Percentiles rank a stretch among this genome's conserved stretches.
Conservation (phyloP, 2,329 filamentous ascomycete genomes). For the Parastagonospora nodorum region DNA sequence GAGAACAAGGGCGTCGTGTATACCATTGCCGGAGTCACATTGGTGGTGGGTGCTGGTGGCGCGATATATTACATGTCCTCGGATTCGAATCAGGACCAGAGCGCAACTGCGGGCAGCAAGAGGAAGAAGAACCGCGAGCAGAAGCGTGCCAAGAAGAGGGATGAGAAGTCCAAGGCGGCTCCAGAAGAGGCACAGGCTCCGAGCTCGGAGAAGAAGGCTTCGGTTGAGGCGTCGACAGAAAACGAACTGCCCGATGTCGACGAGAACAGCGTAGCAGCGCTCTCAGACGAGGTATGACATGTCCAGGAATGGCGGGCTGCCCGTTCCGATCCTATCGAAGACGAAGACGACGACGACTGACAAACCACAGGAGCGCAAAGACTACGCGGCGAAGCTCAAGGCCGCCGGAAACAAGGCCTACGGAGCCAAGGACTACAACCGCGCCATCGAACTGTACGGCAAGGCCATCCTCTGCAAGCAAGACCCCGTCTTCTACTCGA, state of each 20-base stretch:
- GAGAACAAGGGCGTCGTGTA: constrained; percentile 97
- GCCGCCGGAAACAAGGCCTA: constrained; percentile 96
- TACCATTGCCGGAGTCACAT: constrained; percentile 91
- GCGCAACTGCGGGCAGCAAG: constrained; percentile 51
- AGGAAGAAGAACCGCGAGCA: constrained; percentile 90
- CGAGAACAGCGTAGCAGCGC: constrained; percentile 49
- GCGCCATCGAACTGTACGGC: constrained; percentile 91
- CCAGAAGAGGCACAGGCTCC: constrained; percentile 26
- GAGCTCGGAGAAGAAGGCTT: constrained; percentile 42
- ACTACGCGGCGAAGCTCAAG: constrained; percentile 90
- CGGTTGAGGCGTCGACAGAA: constrained; percentile 43
- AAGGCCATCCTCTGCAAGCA: constrained; percentile 97
- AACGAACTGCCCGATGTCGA: constrained; percentile 58
- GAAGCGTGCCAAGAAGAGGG: constrained; percentile 80
- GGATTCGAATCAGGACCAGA: constrained; percentile 54
- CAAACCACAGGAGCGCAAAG: constrained; percentile 71
- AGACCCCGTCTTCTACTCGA: constrained; percentile 98
- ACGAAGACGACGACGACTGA: not conserved
- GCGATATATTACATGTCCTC: constrained; percentile 83
- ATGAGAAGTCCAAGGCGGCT: constrained; percentile 56
- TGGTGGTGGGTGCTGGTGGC: constrained; percentile 88
- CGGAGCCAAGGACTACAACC: constrained; percentile 89
- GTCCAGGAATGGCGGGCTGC: not conserved
- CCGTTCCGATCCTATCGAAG: not conserved
- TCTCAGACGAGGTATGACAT: constrained; percentile 49